Percentiles rank a stretch among this genome's conserved stretches.
phyloP scores from a whole-genome alignment of 2,329 filamentous ascomycete species.

The Colletotrichum godetiae region DNA sequence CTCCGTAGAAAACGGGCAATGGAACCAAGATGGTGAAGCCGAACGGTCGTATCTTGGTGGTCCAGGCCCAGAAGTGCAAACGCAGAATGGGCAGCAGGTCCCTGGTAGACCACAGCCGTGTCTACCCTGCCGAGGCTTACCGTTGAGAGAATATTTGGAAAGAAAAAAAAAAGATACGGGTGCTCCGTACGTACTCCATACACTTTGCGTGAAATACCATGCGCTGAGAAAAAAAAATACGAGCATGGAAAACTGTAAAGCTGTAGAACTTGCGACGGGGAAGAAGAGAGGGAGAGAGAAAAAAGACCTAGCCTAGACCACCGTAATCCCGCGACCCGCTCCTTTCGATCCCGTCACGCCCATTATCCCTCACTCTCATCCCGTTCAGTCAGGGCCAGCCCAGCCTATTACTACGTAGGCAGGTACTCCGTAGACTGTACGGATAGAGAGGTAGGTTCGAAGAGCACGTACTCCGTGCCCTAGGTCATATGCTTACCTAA shows the following conservation, averaged over 20 bases:
- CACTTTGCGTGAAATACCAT: too few relatives aligned
- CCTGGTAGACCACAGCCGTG: too few relatives aligned
- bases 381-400: background rate
- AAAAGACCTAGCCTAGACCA: slow-evolving; percentile 16
- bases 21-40: background rate
- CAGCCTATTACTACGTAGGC: too few relatives aligned
- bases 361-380: background rate
- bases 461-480: too few relatives aligned
- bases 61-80: background rate
- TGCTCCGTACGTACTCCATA: background rate
- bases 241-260: background rate
- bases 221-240: too few relatives aligned
- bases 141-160: background rate
- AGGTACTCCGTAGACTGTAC: too few relatives aligned
- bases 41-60: background rate
- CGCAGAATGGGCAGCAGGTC: background rate
- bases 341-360: background rate
- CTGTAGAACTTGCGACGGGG: background rate
- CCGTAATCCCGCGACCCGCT: background rate
- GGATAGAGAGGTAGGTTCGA: too few relatives aligned
- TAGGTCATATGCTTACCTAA: background rate
- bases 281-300: background rate
- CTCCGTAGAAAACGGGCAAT: background rate
- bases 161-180: background rate
- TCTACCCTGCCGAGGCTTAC: background rate